phyloP scores from a whole-genome alignment of 768 basidiomycete species.

The Galerina sulciceps region DNA sequence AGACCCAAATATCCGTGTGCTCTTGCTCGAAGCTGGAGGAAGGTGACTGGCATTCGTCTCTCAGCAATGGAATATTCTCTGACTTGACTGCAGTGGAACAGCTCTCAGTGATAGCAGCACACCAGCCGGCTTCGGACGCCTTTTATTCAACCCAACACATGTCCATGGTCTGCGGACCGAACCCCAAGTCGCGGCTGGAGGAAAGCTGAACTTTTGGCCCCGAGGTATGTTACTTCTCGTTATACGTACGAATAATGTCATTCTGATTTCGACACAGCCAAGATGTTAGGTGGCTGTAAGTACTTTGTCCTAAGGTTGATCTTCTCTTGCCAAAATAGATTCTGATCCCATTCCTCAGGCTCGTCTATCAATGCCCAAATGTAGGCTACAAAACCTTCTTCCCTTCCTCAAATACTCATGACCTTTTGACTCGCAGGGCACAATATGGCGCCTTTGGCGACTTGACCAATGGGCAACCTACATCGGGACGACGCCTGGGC shows the following conservation, averaged over 20 bases:
- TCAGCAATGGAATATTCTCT: neutral
- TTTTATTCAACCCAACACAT: constrained; percentile 44
- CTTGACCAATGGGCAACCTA: constrained; percentile 64
- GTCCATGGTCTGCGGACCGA: constrained; percentile 58
- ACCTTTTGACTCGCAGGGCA: constrained; percentile 38
- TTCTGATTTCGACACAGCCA: constrained; percentile 38
- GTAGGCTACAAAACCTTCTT: constrained; percentile 22
- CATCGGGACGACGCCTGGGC: constrained; percentile 64
- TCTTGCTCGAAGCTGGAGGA: constrained; percentile 60
- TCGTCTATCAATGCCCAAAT: constrained; percentile 69
- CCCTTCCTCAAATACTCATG: neutral
- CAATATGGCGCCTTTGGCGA: constrained; percentile 73
- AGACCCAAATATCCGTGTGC: constrained; percentile 50
- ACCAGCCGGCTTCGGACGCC: constrained; percentile 41
- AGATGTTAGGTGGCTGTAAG: constrained; percentile 72
- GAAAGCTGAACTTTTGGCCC: constrained; percentile 59
- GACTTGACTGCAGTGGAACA: constrained; percentile 40
- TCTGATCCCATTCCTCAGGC: constrained; percentile 35
- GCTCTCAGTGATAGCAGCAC: constrained; percentile 41
- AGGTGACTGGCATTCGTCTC: constrained; percentile 42
- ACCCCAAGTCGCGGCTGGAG: constrained; percentile 53
- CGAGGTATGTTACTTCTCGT: constrained; percentile 45
- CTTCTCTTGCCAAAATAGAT: neutral
- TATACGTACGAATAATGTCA: neutral
- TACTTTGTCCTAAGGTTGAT: constrained; percentile 8